Evolutionary conservation across 2,329 filamentous ascomycete species (phyloP).

Genomic region (Tolypocladium pustulatum): DNA sequence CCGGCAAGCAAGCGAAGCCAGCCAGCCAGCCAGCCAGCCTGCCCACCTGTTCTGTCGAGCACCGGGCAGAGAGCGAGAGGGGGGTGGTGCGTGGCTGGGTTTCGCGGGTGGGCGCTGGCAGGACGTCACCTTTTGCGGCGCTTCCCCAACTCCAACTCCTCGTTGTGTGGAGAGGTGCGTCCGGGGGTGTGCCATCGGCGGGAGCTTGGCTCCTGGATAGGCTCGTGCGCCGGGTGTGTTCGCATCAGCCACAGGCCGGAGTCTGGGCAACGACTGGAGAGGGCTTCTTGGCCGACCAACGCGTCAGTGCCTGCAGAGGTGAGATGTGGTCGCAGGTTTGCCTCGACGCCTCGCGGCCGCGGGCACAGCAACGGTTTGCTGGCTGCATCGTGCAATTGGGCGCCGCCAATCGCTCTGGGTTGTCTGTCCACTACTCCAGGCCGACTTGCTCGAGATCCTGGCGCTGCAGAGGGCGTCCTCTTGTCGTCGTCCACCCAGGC

Average conservation of each 20-base stretch:
- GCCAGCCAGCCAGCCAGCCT: not conserved
- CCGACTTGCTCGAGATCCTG: not conserved
- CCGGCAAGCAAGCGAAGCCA: not conserved
- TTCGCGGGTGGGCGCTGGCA: not conserved
- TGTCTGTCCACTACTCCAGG: not conserved
- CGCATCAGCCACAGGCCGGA: not conserved
- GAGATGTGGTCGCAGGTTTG: not conserved
- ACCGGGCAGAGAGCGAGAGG: not conserved
- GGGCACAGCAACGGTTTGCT: not conserved
- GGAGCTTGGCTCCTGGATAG: not conserved
- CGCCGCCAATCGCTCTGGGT: not conserved
- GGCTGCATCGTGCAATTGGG: not conserved
- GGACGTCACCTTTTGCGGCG: not conserved
- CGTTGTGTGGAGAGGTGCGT: not conserved
- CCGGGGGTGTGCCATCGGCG: not conserved
- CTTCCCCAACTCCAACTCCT: not conserved
- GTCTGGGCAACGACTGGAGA: not conserved
- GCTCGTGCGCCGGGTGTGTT: not conserved
- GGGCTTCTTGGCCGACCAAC: not conserved
- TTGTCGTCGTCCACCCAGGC: too few species aligned
- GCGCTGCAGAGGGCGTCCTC: too few species aligned
- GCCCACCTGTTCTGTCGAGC: not conserved
- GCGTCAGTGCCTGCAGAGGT: not conserved
- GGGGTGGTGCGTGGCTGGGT: not conserved
- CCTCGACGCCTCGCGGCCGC: not conserved